Percentiles rank a stretch among this genome's conserved stretches.
These are phyloP conservation scores for Intubia oerlemansii DNA, from an alignment of 2,329 filamentous ascomycete genomes.

Conservation along the genomic window DNA sequence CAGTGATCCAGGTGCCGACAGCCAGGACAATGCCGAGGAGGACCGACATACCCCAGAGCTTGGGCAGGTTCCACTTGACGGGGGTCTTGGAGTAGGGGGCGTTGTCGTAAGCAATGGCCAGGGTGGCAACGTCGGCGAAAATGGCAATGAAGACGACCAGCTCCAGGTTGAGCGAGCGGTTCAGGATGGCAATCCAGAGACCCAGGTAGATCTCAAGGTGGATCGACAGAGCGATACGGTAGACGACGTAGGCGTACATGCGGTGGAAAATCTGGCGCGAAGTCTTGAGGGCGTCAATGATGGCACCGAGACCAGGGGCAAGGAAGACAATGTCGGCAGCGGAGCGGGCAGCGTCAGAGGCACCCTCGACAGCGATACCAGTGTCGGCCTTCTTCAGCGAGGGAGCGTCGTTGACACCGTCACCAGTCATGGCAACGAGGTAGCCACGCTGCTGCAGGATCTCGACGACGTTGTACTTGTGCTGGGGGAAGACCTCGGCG, in stretches of 20 bases:
- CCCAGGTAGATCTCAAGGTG: conserved; percentile 84
- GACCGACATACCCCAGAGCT: conserved; percentile 84
- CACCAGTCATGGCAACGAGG: conserved; percentile 89
- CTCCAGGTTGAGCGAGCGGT: conserved; percentile 66
- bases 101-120: conserved; percentile 87
- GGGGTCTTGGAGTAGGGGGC: conserved; percentile 68
- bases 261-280: conserved; percentile 91
- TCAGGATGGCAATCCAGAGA: conserved; percentile 77
- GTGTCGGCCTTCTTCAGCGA: conserved; percentile 92
- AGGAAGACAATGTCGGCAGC: conserved; percentile 90
- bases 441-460: conserved; percentile 86
- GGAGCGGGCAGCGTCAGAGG: conserved; percentile 75
- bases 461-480: conserved; percentile 89
- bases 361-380: conserved; percentile 84
- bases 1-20: conserved; percentile 68
- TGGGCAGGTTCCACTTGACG: conserved; percentile 89
- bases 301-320: conserved; percentile 73
- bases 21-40: conserved; percentile 65
- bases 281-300: conserved; percentile 83
- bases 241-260: conserved; percentile 92
- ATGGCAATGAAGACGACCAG: conserved; percentile 88
- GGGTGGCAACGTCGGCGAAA: conserved; percentile 78
- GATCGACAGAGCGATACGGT: conserved; percentile 80
- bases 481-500: conserved; percentile 83
- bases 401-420: conserved; percentile 85